Evolutionary conservation across 2,329 filamentous ascomycete genomes (phyloP), one percentile per base, ranked within the genome.

Genomic region (Colletotrichum trifolii): DNA sequence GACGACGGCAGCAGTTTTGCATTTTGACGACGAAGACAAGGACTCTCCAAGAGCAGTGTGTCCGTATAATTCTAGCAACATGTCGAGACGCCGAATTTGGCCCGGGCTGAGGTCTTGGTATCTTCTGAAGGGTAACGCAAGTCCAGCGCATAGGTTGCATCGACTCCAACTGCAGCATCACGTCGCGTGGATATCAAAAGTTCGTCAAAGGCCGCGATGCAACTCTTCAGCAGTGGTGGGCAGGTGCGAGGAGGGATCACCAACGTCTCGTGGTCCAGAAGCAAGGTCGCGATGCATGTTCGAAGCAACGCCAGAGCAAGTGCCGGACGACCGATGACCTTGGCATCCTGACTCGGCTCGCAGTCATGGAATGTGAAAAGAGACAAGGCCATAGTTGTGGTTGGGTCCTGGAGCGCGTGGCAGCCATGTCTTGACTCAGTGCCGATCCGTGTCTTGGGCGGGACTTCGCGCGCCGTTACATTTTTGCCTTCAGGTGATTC

Each of bases 351-450:
- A 57, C 63, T 62, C 52, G 58, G 46, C 42, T 43, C 12, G 13
- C 42, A 15, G 42, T 43, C 42, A 15, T 43, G 4, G 42, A 43
- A n/a, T 13, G 42, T 43, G 42, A 33, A 17, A 59, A 33, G 11
- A 15, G 48, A 42, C 39, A 47, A 35, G 38, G 9, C 35, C 48
- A 42, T 47, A 59, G 36, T 25, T 25, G 25, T 25, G 25, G 25
- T 25, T 25, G 5, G 60, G 60, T 47, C 47, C 54, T 54, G 42
- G 36, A 45, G 40, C 61, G 49, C 55, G 61, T 54, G 61, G 63
- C 36, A 46, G 58, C 58, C 58, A 62, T 53, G 50, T 48, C 58
- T 62, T 65, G 58, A 65, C 52, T 53, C 63, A 50, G 58, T 38
- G 47, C 58, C 39, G 63, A 65, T 62, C 58, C 35, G 52, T 62